These are phyloP conservation scores for Leishmania turanica DNA, from an alignment of 208 protist species.

Conservation along the genomic window DNA sequence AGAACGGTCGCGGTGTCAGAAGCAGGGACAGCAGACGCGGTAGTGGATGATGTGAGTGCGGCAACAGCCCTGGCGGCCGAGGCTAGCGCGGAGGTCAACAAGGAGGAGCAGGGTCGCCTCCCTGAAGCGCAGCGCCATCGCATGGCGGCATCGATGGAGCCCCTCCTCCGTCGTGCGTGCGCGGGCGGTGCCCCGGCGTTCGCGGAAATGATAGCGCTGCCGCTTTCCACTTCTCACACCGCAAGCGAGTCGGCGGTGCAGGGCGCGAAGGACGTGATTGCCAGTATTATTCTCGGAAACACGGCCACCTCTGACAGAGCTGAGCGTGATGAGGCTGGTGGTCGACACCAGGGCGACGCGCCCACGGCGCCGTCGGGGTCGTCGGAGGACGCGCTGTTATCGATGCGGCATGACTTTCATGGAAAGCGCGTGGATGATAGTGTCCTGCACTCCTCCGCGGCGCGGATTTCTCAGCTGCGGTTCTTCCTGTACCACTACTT, in stretches of 20 bases:
- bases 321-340: neutral
- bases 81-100: neutral
- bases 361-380: neutral
- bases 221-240: neutral
- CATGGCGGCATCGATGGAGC: neutral
- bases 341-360: neutral
- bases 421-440: constrained; percentile 15
- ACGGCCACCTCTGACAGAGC: neutral
- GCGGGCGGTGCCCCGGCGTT: neutral
- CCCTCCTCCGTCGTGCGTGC: constrained; percentile 6
- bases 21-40: neutral
- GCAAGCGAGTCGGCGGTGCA: neutral
- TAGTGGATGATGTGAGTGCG: neutral
- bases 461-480: constrained; percentile 17
- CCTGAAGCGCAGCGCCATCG: constrained; percentile 3
- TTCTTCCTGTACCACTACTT: constrained; percentile 34
- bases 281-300: constrained; percentile 3
- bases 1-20: neutral
- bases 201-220: no score
- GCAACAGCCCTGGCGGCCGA: neutral
- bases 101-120: neutral
- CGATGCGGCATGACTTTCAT: neutral
- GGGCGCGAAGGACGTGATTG: neutral
- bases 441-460: constrained; percentile 11
- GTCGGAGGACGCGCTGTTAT: constrained; percentile 1